Evolutionary conservation across 2,329 filamentous ascomycete species (phyloP), one percentile per base, ranked within the genome.

Genomic region (Aspergillus oerlinghausenensis): DNA sequence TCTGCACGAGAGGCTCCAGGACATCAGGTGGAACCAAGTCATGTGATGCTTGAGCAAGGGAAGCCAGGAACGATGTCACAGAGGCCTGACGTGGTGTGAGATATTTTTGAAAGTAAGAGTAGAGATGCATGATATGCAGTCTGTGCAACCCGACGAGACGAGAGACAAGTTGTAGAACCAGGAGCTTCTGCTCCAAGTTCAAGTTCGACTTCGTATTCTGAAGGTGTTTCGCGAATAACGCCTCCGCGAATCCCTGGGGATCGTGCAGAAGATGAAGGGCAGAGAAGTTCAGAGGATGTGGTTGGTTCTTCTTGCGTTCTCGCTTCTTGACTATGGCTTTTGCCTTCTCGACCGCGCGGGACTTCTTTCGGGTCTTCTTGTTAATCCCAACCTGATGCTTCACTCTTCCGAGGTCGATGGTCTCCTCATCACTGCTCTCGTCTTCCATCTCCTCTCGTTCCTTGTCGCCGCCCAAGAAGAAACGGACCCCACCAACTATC

Each of bases 391-490:
- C 83, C 73, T 94, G 89, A 73, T 97, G 92, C 71, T 88, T 88
- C 55, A 97, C 77, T 72, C 90, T 89, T 57, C 82, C 85, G 64
- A 99, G 83, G 71, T 97, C 92, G 35, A 88, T 74, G 17, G 85
- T 78, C 1, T 86, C 84, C 45, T 91, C 89, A 45, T 95, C 90
- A 68, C 89, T 92, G 74, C 86, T 90, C 61, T 95, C 90, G 60
- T 97, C 93, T 55, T 95, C 90, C 51, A 90, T 80, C 66, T 97
- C 93, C 72, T 99, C 94, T 63, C 92, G 85, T 75, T 97, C 94
- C 74, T 96, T 93, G 73, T 99, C 94, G 35, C 92, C 92, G 25
- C 94, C 94, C 0, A 99, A 81, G 79, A 99, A 99, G 80, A 97
- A 99, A 25, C 91, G 85, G 14, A 95, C 90, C 48, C 90, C 92